Conservation (phyloP, 169 alveolate genomes). For the Theileria equi region DNA sequence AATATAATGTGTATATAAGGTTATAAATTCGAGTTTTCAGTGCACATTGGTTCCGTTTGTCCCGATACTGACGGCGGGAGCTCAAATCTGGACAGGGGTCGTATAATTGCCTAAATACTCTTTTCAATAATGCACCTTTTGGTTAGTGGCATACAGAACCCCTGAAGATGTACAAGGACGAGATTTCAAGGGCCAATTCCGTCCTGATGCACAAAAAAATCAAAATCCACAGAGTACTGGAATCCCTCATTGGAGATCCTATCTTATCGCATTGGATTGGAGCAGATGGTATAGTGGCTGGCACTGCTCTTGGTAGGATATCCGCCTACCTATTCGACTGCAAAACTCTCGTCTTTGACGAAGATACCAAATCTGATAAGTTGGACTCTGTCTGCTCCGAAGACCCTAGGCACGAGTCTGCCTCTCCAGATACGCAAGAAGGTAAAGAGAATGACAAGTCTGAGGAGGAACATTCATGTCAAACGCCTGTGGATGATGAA, state of each 20-base stretch:
- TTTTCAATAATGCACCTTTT: no score
- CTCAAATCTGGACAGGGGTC: no score
- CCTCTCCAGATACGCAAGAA: constrained; percentile 4
- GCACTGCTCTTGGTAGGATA: constrained; percentile 63
- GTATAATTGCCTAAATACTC: no score
- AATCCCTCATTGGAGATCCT: constrained; percentile 67
- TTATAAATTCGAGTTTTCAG: no score
- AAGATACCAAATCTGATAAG: neutral
- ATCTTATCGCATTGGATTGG: constrained; percentile 63
- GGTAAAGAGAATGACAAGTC: neutral
- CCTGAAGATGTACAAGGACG: no score
- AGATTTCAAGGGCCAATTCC: no score
- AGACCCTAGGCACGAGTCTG: neutral
- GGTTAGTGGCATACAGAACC: no score
- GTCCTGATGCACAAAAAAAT: no score
- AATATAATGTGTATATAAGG: no score
- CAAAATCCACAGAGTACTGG: no score
- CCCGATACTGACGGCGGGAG: no score
- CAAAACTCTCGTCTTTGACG: neutral
- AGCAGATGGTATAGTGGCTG: constrained; percentile 62
- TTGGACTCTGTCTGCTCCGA: neutral
- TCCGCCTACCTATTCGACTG: constrained; percentile 51
- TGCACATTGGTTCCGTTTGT: no score
- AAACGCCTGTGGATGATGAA: neutral
- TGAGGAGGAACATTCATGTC: neutral